Evolutionary conservation across 208 protist species (phyloP), one percentile per base, ranked within the genome.

Genomic region (Acanthamoeba lenticulata): DNA sequence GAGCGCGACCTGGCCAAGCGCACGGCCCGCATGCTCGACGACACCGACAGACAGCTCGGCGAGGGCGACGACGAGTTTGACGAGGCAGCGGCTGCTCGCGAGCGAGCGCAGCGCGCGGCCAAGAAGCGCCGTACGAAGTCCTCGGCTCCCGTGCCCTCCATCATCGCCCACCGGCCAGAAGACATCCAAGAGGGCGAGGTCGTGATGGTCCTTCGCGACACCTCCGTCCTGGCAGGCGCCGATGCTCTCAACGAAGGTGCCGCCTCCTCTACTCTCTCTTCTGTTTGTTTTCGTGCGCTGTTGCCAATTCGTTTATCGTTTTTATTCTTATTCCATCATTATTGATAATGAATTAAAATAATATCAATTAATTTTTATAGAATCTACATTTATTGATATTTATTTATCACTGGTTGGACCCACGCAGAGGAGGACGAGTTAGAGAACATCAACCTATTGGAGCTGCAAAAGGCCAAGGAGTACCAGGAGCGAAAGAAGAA

Each of bases 391-490:
- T n/a, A n/a, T n/a, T n/a, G 47, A n/a, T 69, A 69, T 69, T 69
- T 69, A 11, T 11, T 60, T 7, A 7, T 47, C 42, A 52, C 29
- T 7, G 74, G 21, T 29, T 7, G 11, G 40, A 36, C 24, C 29
- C n/a, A n/a, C 17, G 34, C 52, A 90, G 91, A 94, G 40, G 91
- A 94, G 57, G 74, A 90, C 44, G 77, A 81, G 24, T 19, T 88
- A 17, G 92, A 94, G 67, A 94, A 94, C 45, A 85, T 83, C 52
- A 74, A 94, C 55, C 29, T 94, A 13, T 27, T 52, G 32, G 92
- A 94, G 34, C 44, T 77, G 44, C n/a, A 79, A 17, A 94, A 89
- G 45, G 47, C 62, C 32, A 67, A 45, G 32, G 65, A 94, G 47
- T 79, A 60, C 47, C 62, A 55, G 34, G 92, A 74, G 44, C 24